Evolutionary conservation across 2,329 filamentous ascomycete species (phyloP).

Genomic region (Fusarium incarnatum): DNA sequence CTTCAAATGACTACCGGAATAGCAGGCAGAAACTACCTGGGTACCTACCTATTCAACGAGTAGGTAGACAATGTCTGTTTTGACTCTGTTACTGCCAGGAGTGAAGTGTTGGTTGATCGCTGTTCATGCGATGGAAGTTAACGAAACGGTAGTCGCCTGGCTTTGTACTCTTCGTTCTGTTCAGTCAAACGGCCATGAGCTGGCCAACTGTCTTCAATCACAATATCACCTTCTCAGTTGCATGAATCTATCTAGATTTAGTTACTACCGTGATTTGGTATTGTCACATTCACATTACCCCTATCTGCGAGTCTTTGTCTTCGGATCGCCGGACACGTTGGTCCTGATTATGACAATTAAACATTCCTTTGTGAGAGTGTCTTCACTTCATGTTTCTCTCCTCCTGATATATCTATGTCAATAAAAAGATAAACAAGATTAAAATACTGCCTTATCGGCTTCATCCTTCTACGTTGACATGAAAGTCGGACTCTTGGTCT

Average conservation of each 20-base stretch:
- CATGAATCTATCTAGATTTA: neutral
- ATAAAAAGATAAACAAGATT: neutral
- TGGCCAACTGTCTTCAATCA: neutral
- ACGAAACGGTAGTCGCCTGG: neutral
- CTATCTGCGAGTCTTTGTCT: neutral
- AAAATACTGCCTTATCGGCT: neutral
- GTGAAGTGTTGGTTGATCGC: neutral
- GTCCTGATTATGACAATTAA: neutral
- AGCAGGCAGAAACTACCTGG: neutral
- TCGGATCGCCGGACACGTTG: neutral
- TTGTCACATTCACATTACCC: neutral
- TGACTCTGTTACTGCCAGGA: neutral
- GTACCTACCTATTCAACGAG: too few relatives aligned
- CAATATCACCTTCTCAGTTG: neutral
- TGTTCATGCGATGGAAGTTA: neutral
- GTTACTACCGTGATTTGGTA: neutral
- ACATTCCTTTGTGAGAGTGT: neutral
- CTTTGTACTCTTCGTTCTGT: neutral
- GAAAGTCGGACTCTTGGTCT: neutral
- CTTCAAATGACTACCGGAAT: neutral
- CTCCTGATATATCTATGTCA: neutral
- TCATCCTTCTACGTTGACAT: neutral
- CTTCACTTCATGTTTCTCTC: neutral
- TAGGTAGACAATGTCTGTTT: neutral
- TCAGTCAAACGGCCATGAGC: neutral